Evolutionary conservation across 257 asterid genomes (phyloP).

Genomic region (Capsicum baccatum): DNA sequence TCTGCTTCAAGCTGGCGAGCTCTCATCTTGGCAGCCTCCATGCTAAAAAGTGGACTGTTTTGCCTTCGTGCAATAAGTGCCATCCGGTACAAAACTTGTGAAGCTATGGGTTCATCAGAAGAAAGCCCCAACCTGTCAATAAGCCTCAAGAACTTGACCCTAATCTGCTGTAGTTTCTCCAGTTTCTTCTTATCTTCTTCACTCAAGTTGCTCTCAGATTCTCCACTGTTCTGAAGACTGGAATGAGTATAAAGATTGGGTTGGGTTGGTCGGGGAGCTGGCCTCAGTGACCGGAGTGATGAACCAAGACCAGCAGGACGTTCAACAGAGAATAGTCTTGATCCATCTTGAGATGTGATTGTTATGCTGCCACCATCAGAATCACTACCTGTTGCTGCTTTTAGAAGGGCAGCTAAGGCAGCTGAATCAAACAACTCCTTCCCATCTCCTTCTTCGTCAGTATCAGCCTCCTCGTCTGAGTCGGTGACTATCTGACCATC

Average conservation of each 20-base stretch:
- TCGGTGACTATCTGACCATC: constrained; percentile 96
- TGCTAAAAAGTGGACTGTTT: constrained; percentile 59
- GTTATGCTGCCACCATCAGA: constrained; percentile 73
- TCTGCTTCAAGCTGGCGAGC: constrained; percentile 77
- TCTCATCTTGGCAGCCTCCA: constrained; percentile 75
- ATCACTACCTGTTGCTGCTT: constrained; percentile 91
- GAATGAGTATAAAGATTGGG: constrained; percentile 60
- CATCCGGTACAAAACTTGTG: constrained; percentile 82
- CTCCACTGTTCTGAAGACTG: constrained; percentile 51
- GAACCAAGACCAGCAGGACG: constrained; percentile 96
- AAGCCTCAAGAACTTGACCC: constrained; percentile 91
- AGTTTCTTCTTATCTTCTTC: constrained; percentile 90
- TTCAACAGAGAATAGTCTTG: constrained; percentile 91
- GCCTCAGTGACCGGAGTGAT: constrained; percentile 77
- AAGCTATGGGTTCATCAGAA: constrained; percentile 78
- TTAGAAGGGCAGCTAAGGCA: constrained; percentile 91
- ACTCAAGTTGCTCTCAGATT: constrained; percentile 64
- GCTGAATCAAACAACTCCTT: constrained; percentile 85
- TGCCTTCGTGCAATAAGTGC: constrained; percentile 85
- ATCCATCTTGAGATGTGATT: constrained; percentile 86
- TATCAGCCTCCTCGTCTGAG: constrained; percentile 88
- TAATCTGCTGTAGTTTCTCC: constrained; percentile 74
- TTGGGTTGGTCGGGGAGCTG: constrained; percentile 59
- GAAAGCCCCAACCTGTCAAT: constrained; percentile 77
- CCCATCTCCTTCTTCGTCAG: constrained; percentile 91